Evolutionary conservation across 306 rosid species (phyloP).

Genomic region (Casuarina equisetifolia): DNA sequence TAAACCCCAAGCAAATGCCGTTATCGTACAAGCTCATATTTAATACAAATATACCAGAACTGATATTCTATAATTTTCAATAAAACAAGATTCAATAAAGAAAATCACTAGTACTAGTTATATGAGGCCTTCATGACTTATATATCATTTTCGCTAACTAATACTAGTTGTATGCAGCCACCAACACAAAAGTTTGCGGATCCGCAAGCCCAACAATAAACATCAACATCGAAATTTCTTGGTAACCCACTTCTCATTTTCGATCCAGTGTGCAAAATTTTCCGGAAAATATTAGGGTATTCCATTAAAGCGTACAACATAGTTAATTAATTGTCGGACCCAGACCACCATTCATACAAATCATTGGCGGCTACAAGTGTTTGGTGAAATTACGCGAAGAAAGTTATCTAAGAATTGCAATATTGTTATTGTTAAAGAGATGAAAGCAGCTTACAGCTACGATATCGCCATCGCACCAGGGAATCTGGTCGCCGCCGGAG

Average conservation of each 20-base stretch:
- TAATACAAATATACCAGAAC: background rate
- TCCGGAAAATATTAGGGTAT: background rate
- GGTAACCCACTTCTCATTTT: background rate
- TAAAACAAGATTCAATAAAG: too few species aligned
- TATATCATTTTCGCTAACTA: background rate
- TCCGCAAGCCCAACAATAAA: background rate
- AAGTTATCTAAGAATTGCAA: background rate
- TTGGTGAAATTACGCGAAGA: background rate
- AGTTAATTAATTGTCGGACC: background rate
- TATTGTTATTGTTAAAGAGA: background rate
- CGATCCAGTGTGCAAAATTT: background rate
- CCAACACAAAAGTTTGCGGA: background rate
- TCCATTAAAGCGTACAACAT: background rate
- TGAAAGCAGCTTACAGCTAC: constrained; percentile 44
- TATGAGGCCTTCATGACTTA: too few species aligned
- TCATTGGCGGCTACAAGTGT: background rate
- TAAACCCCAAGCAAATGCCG: background rate
- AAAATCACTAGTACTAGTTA: too few species aligned
- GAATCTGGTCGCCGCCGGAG: constrained; percentile 69
- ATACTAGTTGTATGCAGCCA: background rate
- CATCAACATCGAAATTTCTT: background rate
- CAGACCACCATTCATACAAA: background rate
- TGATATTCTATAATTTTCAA: background rate
- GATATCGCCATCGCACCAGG: constrained; percentile 75
- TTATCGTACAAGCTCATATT: background rate